A percentile compares a stretch with the other conserved stretches of the same genome.
Evolutionary conservation across 306 rosid species (phyloP).

Genomic region (Lagenaria siceraria): DNA sequence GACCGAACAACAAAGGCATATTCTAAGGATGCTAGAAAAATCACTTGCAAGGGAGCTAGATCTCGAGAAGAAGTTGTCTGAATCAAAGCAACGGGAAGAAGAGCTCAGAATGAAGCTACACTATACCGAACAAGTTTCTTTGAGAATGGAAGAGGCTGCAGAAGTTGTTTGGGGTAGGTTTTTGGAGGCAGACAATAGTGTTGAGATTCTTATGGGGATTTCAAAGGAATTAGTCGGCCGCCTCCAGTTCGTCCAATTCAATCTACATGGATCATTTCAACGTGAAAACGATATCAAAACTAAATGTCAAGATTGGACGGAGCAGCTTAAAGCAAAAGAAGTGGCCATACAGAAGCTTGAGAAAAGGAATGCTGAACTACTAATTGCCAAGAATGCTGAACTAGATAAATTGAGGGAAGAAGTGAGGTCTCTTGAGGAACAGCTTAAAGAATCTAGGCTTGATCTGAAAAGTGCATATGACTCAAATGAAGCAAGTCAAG

Average conservation of each 20-base stretch:
- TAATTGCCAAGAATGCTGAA: conserved; percentile 33
- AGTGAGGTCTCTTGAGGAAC: conserved; percentile 40
- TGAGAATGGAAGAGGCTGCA: conserved; percentile 75
- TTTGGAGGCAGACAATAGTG: conserved; percentile 83
- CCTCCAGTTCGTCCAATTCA: conserved; percentile 58
- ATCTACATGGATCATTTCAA: conserved; percentile 37
- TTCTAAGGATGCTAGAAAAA: conserved; percentile 79
- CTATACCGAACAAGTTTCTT: conserved; percentile 60
- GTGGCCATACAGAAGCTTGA: conserved; percentile 37
- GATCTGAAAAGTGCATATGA: conserved; percentile 28
- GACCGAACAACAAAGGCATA: conserved; percentile 58
- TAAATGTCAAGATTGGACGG: conserved; percentile 27
- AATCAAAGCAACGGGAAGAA: conserved; percentile 54
- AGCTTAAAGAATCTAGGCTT: conserved; percentile 27
- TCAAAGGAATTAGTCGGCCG: conserved; percentile 62
- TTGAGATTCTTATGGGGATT: conserved; percentile 69
- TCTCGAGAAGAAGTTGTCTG: conserved; percentile 69
- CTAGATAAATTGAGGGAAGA: conserved; percentile 42
- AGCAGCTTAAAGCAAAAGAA: conserved; percentile 44
- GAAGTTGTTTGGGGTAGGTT: conserved; percentile 96
- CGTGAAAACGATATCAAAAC: conserved; percentile 51
- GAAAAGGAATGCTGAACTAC: conserved; percentile 22
- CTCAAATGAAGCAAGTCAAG: conserved; percentile 34
- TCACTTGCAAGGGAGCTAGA: conserved; percentile 81
- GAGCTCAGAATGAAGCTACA: conserved; percentile 67